These are phyloP conservation scores for Monosporozyma servazzii DNA, from an alignment of 805 yeast genomes.

Conservation along the genomic window DNA sequence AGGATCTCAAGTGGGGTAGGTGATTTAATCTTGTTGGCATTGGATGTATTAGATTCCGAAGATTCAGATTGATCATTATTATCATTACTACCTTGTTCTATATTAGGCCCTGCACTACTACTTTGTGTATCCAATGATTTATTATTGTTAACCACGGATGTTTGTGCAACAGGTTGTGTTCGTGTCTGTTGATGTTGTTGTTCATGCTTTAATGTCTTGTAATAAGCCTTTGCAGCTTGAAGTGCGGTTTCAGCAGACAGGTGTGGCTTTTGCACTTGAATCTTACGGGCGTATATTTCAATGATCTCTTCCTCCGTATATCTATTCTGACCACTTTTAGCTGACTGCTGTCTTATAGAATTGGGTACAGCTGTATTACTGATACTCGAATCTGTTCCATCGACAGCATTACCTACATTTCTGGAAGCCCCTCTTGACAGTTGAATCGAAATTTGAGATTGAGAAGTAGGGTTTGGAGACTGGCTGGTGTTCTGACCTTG, in stretches of 20 bases:
- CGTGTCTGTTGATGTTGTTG: constrained; percentile 24
- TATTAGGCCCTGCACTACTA: constrained; percentile 1
- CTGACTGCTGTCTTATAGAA: neutral
- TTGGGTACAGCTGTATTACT: neutral
- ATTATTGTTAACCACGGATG: neutral
- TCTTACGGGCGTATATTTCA: constrained; percentile 25
- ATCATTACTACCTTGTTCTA: neutral
- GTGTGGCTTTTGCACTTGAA: constrained; percentile 26
- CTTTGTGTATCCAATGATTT: neutral
- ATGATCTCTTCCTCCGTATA: constrained; percentile 25
- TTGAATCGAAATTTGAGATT: neutral
- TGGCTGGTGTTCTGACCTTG: neutral
- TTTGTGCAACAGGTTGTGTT: constrained; percentile 20
- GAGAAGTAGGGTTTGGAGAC: neutral
- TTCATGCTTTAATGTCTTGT: constrained; percentile 15
- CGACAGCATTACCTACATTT: constrained; percentile 1
- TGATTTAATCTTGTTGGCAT: constrained; percentile 16
- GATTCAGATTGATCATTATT: neutral
- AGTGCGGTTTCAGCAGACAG: constrained; percentile 26
- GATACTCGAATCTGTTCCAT: neutral
- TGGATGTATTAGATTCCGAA: constrained; percentile 3
- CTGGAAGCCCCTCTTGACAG: constrained; percentile 3
- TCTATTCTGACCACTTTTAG: constrained; percentile 9
- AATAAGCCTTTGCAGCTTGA: constrained; percentile 29
- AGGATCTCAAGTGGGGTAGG: constrained; percentile 30